Evolutionary conservation across 176 grass and related monocot genomes (phyloP).

Genomic region (Eragrostis curvula): DNA sequence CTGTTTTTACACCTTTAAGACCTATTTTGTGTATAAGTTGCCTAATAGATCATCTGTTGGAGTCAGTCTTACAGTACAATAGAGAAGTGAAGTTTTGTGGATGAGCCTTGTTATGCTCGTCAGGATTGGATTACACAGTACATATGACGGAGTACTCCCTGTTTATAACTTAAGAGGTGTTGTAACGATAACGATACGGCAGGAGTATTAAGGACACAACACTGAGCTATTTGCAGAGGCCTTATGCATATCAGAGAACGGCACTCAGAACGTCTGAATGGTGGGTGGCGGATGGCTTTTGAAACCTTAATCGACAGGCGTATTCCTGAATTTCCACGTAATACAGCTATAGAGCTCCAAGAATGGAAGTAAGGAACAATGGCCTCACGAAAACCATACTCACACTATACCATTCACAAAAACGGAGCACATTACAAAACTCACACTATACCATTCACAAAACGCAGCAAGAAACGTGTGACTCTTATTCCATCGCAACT

Average conservation of each 20-base stretch:
- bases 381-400: not conserved
- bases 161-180: too few relatives aligned
- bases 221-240: not conserved
- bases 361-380: slow-evolving; percentile 1
- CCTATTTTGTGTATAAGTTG: too few relatives aligned
- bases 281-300: not conserved
- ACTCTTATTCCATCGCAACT: slow-evolving; percentile 40
- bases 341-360: not conserved
- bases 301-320: not conserved
- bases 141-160: too few relatives aligned
- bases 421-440: not conserved
- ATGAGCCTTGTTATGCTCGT: too few relatives aligned
- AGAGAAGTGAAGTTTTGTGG: not conserved
- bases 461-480: slow-evolving; percentile 25
- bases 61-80: too few relatives aligned
- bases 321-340: not conserved
- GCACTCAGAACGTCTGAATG: not conserved
- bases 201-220: not conserved
- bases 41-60: too few relatives aligned
- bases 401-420: too few relatives aligned
- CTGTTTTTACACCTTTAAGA: too few relatives aligned
- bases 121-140: too few relatives aligned
- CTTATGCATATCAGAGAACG: not conserved
- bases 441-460: not conserved
- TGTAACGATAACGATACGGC: too few relatives aligned